Conservation (phyloP, 2,329 filamentous ascomycete genomes). For the Nigrospora sphaerica region DNA sequence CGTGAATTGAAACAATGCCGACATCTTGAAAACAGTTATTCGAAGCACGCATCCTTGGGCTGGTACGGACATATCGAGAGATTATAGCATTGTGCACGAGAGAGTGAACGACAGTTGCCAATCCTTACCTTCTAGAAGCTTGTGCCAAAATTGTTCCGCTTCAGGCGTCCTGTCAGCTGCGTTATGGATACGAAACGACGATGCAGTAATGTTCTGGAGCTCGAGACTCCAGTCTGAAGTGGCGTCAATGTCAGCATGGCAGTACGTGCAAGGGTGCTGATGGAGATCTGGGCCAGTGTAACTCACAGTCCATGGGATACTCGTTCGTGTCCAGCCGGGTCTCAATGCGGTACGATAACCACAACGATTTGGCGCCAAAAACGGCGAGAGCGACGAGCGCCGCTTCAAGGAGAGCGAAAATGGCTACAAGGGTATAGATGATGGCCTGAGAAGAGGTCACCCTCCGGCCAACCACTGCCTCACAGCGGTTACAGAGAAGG, state of each 20-base stretch:
- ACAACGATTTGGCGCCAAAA: not conserved
- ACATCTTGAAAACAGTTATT: not conserved
- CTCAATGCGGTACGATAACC: not conserved
- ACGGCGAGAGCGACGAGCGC: not conserved
- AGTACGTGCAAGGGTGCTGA: no score
- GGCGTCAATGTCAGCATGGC: no score
- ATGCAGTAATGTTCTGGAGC: not conserved
- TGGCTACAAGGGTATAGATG: not conserved
- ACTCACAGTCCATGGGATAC: not conserved
- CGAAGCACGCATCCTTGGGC: not conserved
- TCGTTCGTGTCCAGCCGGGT: not conserved
- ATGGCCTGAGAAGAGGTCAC: not conserved
- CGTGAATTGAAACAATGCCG: not conserved
- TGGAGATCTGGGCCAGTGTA: not conserved
- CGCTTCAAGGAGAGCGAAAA: not conserved
- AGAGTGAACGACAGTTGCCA: not conserved
- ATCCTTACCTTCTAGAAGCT: not conserved
- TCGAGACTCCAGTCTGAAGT: not conserved
- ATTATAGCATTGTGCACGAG: no score
- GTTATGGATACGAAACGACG: not conserved
- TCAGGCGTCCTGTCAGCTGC: not conserved
- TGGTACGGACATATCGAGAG: not conserved
- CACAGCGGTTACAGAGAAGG: not conserved
- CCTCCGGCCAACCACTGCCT: not conserved
- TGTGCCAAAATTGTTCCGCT: not conserved